Conservation (phyloP, 2,329 filamentous ascomycete species). For the Talaromyces amestolkiae region DNA sequence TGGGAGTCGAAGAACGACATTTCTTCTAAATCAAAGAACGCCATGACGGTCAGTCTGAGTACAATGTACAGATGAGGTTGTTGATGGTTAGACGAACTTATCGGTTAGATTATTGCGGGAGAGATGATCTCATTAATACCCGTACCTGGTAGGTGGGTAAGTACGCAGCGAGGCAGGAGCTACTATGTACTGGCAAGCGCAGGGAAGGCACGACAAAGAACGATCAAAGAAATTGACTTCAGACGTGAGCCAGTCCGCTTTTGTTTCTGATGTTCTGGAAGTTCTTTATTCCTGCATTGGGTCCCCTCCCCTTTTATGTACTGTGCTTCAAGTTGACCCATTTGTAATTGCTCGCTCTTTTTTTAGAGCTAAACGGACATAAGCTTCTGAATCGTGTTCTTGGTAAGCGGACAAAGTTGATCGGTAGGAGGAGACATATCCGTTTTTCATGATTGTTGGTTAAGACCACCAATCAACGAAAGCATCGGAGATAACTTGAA, state of each 20-base stretch:
- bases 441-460: not conserved
- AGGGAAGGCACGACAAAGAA: not conserved
- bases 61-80: not conserved
- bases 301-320: not conserved
- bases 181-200: not conserved
- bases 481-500: not conserved
- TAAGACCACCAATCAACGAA: not conserved
- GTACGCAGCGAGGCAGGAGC: too few species aligned
- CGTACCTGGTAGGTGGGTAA: not conserved
- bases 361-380: not conserved
- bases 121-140: not conserved
- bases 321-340: not conserved
- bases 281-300: not conserved
- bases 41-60: not conserved
- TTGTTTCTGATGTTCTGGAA: not conserved
- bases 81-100: not conserved
- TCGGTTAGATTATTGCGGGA: not conserved
- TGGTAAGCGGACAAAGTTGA: not conserved
- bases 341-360: not conserved
- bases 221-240: not conserved
- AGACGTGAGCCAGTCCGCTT: not conserved
- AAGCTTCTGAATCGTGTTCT: not conserved
- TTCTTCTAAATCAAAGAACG: not conserved
- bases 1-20: slow-evolving; percentile 17
- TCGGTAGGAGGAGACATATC: not conserved